A percentile compares a stretch with the other conserved stretches of the same genome.
phyloP scores from a whole-genome alignment of 345 rosid species.

The Microcos paniculata region DNA sequence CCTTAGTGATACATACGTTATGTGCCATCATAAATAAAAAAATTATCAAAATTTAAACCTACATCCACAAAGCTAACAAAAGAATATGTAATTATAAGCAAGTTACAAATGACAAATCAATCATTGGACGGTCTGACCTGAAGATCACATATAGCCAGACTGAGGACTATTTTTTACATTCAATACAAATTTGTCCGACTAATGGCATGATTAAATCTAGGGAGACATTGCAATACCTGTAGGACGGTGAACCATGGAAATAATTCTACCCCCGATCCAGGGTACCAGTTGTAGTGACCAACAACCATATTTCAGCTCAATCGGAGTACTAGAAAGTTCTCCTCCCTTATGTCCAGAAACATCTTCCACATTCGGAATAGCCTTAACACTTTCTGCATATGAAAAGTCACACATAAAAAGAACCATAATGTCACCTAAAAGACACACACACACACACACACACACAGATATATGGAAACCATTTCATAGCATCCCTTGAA shows the following conservation, averaged over 20 bases:
- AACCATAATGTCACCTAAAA: not conserved
- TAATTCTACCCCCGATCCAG: constrained; percentile 92
- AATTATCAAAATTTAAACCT: too few relatives aligned
- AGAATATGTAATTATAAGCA: not conserved
- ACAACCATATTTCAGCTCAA: constrained; percentile 65
- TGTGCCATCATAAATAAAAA: not conserved
- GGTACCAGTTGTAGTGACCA: constrained; percentile 81
- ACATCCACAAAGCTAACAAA: not conserved
- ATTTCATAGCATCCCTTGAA: not conserved
- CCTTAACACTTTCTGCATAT: constrained; percentile 57
- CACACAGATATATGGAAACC: not conserved
- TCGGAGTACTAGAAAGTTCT: constrained; percentile 59
- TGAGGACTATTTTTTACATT: not conserved
- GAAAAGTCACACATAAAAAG: constrained; percentile 4
- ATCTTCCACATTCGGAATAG: constrained; percentile 58
- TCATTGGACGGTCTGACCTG: not conserved
- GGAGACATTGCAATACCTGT: constrained; percentile 52
- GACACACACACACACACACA: too few relatives aligned
- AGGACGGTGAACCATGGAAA: constrained; percentile 88
- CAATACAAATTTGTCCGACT: not conserved
- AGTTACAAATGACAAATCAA: not conserved
- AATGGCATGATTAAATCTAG: not conserved
- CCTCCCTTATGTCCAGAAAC: constrained; percentile 54
- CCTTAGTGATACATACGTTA: not conserved
- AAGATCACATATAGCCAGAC: not conserved